Evolutionary conservation across 495 filamentous ascomycete species (phyloP).

Genomic region (Immersiella caudata): DNA sequence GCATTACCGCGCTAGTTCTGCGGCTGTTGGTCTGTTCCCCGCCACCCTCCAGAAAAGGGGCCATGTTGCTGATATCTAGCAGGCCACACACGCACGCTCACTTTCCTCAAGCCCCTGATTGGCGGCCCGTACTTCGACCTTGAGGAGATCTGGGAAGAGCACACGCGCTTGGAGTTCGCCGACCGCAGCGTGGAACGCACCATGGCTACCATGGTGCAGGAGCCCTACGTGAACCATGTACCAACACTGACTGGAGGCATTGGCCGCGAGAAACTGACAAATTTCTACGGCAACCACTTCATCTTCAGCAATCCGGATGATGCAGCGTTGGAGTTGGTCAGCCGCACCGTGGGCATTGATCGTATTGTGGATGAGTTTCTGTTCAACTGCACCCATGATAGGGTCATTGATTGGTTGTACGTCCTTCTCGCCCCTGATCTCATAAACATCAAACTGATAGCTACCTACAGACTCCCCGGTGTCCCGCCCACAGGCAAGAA

Average conservation of each 20-base stretch:
- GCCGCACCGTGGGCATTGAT: slow-evolving; percentile 65
- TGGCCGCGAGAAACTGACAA: slow-evolving; percentile 65
- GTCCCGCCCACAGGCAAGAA: slow-evolving; percentile 69
- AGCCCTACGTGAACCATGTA: slow-evolving; percentile 64
- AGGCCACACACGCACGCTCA: slow-evolving; percentile 54
- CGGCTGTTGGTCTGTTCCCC: slow-evolving; percentile 34
- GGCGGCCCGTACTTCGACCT: slow-evolving; percentile 61
- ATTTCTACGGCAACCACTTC: slow-evolving; percentile 77
- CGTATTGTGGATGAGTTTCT: slow-evolving; percentile 61
- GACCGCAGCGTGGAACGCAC: slow-evolving; percentile 56
- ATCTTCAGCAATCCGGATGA: slow-evolving; percentile 69
- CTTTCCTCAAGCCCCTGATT: slow-evolving; percentile 55
- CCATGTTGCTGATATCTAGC: not conserved
- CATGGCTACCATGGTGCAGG: slow-evolving; percentile 62
- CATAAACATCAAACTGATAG: too few relatives aligned
- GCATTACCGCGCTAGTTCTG: slow-evolving; percentile 42
- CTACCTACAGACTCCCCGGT: slow-evolving; percentile 58
- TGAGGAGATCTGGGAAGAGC: slow-evolving; percentile 64
- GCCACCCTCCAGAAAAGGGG: not conserved
- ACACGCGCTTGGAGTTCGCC: slow-evolving; percentile 58
- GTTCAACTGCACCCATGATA: slow-evolving; percentile 69
- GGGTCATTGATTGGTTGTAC: slow-evolving; percentile 72
- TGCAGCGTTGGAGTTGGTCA: slow-evolving; percentile 69
- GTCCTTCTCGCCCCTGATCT: not conserved
- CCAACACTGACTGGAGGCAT: slow-evolving; percentile 70